Percentiles rank a stretch among this genome's conserved stretches.
phyloP scores from a whole-genome alignment of 2,329 filamentous ascomycete genomes.

The Cyphellophora europaea region DNA sequence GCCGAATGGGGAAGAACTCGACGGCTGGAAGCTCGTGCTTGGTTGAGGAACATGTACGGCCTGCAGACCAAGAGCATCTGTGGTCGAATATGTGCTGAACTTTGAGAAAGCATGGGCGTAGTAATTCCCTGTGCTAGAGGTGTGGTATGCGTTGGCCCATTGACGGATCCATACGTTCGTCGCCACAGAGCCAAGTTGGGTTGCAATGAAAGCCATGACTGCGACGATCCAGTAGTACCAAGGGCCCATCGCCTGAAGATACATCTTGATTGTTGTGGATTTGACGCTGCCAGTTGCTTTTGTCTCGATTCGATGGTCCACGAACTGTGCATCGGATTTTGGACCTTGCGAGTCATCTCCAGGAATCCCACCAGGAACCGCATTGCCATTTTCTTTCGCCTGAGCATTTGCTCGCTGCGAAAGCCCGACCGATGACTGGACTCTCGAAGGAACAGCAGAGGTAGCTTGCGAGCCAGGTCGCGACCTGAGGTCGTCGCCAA shows the following conservation, averaged over 20 bases:
- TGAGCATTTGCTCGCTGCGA: constrained; percentile 39
- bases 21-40: background rate
- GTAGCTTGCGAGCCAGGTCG: constrained; percentile 58
- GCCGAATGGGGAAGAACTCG: constrained; percentile 24
- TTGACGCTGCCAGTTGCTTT: constrained; percentile 85
- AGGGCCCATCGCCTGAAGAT: constrained; percentile 82
- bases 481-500: constrained; percentile 79
- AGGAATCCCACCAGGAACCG: constrained; percentile 29
- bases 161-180: constrained; percentile 91
- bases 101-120: background rate
- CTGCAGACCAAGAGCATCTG: constrained; percentile 2
- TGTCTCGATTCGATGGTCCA: constrained; percentile 52
- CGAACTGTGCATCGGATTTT: constrained; percentile 26
- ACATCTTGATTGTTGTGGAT: constrained; percentile 74
- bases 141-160: constrained; percentile 85
- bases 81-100: background rate
- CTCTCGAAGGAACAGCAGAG: constrained; percentile 68
- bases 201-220: constrained; percentile 62
- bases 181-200: constrained; percentile 77
- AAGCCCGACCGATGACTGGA: constrained; percentile 55
- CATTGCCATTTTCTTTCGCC: constrained; percentile 11
- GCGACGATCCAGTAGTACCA: constrained; percentile 92
- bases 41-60: background rate
- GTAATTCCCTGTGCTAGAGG: constrained; percentile 15
- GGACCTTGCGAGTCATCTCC: constrained; percentile 22